Percentiles rank a stretch among this genome's conserved stretches.
Evolutionary conservation across 345 rosid genomes (phyloP).

Genomic region (Gossypium mustelinum): DNA sequence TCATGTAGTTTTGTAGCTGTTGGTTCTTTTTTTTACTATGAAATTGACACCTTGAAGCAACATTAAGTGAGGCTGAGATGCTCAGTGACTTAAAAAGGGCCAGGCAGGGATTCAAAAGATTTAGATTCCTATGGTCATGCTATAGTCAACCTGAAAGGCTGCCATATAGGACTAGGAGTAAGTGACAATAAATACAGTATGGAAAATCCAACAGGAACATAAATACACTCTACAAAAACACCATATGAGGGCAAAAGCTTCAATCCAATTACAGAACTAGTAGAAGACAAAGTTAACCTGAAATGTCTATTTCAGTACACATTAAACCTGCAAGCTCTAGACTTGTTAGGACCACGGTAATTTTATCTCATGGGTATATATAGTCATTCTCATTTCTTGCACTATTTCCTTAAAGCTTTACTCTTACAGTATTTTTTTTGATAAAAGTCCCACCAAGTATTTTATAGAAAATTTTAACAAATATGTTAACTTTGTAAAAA

Average conservation of each 20-base stretch:
- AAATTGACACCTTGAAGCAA: neutral
- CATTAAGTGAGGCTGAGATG: neutral
- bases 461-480: too few relatives aligned
- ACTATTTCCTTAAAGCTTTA: too few relatives aligned
- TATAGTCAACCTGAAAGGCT: neutral
- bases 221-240: neutral
- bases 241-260: conserved; percentile 14
- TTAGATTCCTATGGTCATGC: neutral
- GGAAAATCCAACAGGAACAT: conserved; percentile 10
- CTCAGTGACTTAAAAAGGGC: neutral
- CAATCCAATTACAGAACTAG: conserved; percentile 11
- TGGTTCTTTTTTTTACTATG: too few relatives aligned
- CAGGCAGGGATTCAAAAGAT: neutral
- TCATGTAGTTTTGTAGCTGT: neutral
- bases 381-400: too few relatives aligned
- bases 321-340: neutral
- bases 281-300: conserved; percentile 3
- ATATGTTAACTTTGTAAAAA: neutral
- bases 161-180: neutral
- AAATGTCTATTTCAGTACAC: neutral
- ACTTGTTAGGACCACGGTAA: neutral
- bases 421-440: too few relatives aligned
- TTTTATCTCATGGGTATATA: neutral
- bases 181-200: conserved; percentile 10
- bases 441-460: neutral